Evolutionary conservation across 306 rosid genomes (phyloP), one percentile per base, ranked within the genome.

Genomic region (Myrica gale): DNA sequence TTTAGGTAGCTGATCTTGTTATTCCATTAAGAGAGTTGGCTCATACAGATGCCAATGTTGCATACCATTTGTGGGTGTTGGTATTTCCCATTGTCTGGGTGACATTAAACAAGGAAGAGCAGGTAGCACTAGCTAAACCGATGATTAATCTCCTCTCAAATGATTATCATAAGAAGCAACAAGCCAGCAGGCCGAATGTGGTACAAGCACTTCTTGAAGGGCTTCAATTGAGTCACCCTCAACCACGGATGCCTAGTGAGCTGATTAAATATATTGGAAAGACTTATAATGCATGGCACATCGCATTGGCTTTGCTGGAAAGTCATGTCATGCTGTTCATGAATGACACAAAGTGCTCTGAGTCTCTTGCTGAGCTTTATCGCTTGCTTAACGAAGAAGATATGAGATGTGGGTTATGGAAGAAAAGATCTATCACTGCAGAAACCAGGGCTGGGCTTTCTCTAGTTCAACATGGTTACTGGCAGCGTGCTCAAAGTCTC

Each of bases 31-130:
- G 99, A 87, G 99, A 96, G 87, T 83, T 96, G 77, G 99, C 99
- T 73, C 97, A 96, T 85, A 87, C 87, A 47, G 99, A 96, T 76
- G 96, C 99, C 53, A 96, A 96, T 90, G 98, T 96, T 23, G 97
- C 99, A 16, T 96, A 96, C 77, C 99, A 96, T 88, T 83, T 96
- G 81, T 96, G 99, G 99, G 99, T 96, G 74, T 82, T 96, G 87
- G 99, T 96, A 41, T 96, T 96, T 83, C 99, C 99, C 63, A 96
- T 96, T 80, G 99, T 92, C 67, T 96, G 99, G 99, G 96, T 92
- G 56, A 96, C 97, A 63, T 88, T 96, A 74, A 93, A 87, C 45
- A 96, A 96, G 88, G 99, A 96, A 43, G 99, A 96, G 83, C 99
- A 96, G 79, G 91, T 92, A 9, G 68, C 89, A 74, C 91, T 96